Evolutionary conservation across 805 yeast species (phyloP).

Genomic region (Phaffomyces opuntiae): DNA sequence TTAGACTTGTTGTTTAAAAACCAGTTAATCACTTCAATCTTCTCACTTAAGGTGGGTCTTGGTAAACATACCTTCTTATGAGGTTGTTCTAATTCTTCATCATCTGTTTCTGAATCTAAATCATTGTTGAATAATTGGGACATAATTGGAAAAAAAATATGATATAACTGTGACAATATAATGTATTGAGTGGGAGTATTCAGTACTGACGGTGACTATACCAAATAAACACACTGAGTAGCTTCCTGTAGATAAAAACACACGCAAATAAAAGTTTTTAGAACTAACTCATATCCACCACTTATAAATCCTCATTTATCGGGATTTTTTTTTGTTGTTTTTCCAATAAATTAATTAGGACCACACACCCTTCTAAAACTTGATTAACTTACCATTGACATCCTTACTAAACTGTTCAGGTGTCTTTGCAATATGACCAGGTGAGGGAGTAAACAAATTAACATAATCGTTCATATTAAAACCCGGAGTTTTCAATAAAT

Average conservation of each 20-base stretch:
- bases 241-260: too few species aligned
- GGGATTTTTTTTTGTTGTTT: neutral
- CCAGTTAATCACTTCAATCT: slow-evolving; percentile 31
- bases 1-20: slow-evolving; percentile 22
- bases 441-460: slow-evolving; percentile 71
- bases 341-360: too few species aligned
- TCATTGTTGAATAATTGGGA: too few species aligned
- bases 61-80: slow-evolving; percentile 10
- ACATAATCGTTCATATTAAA: slow-evolving; percentile 82
- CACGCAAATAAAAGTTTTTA: too few species aligned
- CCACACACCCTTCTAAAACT: slow-evolving; percentile 6
- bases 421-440: slow-evolving; percentile 29
- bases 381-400: slow-evolving; percentile 22
- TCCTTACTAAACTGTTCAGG: slow-evolving; percentile 27
- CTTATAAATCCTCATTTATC: neutral
- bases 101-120: too few species aligned
- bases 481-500: slow-evolving; percentile 45
- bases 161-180: too few species aligned
- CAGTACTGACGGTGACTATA: too few species aligned
- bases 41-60: slow-evolving; percentile 32
- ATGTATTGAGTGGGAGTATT: too few species aligned
- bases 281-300: too few species aligned
- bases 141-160: too few species aligned
- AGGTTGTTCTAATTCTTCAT: neutral
- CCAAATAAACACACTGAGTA: too few species aligned